Conservation (phyloP, 345 rosid genomes). For the Citrus australasica region DNA sequence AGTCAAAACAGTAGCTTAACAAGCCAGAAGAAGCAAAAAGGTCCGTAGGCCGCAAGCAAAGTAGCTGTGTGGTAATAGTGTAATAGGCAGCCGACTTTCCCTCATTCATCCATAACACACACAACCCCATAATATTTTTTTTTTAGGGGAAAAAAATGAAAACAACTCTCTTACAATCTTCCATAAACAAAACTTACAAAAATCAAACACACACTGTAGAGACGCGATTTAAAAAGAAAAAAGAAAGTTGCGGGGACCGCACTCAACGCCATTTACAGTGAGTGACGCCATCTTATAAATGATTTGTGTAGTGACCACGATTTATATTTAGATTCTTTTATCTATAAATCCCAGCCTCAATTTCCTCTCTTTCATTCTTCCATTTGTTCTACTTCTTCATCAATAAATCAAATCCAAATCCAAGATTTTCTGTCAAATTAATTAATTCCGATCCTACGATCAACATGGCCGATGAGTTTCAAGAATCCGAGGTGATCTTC, state of each 20-base stretch:
- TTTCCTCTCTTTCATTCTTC: not conserved
- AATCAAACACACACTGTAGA: too few species aligned
- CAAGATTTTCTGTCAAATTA: too few species aligned
- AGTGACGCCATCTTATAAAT: conserved; percentile 38
- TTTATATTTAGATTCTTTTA: conserved; percentile 22
- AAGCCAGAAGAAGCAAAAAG: conserved; percentile 4
- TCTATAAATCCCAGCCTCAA: conserved; percentile 7
- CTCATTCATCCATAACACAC: not conserved
- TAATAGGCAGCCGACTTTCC: not conserved
- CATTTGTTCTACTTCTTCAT: not conserved
- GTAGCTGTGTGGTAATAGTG: not conserved
- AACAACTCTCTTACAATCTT: not conserved
- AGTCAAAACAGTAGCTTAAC: conserved; percentile 14
- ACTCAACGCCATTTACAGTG: conserved; percentile 39
- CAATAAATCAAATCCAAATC: too few species aligned
- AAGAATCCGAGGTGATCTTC: conserved; percentile 53
- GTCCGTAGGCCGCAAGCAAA: conserved; percentile 13
- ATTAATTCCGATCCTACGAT: not conserved
- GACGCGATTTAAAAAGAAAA: not conserved
- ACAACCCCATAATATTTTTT: not conserved
- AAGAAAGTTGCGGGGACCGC: conserved; percentile 40
- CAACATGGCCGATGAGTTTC: conserved; percentile 50
- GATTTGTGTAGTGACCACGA: conserved; percentile 28
- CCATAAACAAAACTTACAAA: not conserved
- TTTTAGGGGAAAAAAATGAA: too few species aligned